Conservation (phyloP, 495 filamentous ascomycete species). For the Daldinia caldariorum region DNA sequence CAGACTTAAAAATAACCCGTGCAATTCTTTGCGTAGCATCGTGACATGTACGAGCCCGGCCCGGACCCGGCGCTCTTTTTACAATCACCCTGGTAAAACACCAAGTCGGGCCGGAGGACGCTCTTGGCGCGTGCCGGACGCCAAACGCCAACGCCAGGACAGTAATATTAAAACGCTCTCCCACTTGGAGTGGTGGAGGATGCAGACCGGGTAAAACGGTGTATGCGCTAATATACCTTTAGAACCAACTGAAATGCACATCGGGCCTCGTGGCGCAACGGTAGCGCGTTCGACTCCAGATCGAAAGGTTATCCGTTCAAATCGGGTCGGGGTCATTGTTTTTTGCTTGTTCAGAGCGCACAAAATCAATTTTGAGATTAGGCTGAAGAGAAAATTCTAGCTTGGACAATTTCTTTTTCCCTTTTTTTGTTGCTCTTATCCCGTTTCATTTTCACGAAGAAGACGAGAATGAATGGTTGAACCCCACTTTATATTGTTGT, state of each 20-base stretch:
- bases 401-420: too few relatives aligned
- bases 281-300: conserved; percentile 40
- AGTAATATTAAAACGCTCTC: too few relatives aligned
- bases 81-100: too few relatives aligned
- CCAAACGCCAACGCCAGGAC: too few relatives aligned
- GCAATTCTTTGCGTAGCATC: background rate
- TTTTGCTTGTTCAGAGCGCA: background rate
- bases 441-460: background rate
- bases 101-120: too few relatives aligned
- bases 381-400: background rate
- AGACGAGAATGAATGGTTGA: background rate
- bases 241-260: background rate
- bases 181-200: background rate
- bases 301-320: conserved; percentile 40
- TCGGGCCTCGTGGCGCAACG: conserved; percentile 37
- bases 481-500: background rate
- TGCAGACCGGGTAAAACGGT: background rate
- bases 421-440: background rate
- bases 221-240: conserved; percentile 3
- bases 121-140: too few relatives aligned
- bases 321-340: conserved; percentile 34
- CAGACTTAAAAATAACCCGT: background rate
- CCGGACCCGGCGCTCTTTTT: too few relatives aligned
- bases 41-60: too few relatives aligned
- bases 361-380: background rate